Evolutionary conservation across 768 basidiomycete species (phyloP).

Genomic region (Tulasnella sp.): DNA sequence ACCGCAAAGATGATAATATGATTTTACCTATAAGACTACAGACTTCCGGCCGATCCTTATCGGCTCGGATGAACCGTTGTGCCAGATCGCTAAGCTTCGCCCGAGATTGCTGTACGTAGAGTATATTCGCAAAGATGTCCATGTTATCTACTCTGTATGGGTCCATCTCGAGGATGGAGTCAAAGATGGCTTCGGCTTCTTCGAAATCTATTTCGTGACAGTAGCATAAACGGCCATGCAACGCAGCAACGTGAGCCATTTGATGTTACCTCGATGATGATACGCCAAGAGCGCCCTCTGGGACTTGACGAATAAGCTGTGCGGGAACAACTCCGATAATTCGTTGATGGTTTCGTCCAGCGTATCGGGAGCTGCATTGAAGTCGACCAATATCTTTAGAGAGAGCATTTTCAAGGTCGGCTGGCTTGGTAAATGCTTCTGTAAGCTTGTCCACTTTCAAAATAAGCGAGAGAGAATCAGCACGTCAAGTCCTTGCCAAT

Average conservation of each 20-base stretch:
- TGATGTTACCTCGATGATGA: conserved; percentile 63
- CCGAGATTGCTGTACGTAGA: conserved; percentile 87
- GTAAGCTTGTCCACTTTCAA: neutral
- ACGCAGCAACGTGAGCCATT: neutral
- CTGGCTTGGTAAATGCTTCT: conserved; percentile 5
- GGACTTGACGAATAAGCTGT: conserved; percentile 76
- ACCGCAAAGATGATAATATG: neutral
- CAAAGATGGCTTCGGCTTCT: conserved; percentile 75
- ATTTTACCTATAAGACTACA: conserved; percentile 86
- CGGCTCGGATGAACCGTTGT: conserved; percentile 77
- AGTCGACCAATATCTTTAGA: conserved; percentile 77
- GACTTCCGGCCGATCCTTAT: conserved; percentile 90
- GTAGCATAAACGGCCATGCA: neutral
- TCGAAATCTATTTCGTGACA: conserved; percentile 55
- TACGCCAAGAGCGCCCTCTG: conserved; percentile 79
- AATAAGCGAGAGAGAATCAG: neutral
- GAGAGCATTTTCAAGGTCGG: conserved; percentile 58
- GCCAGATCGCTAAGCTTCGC: conserved; percentile 84
- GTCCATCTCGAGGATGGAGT: conserved; percentile 65
- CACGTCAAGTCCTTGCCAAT: conserved; percentile 32
- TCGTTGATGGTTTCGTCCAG: conserved; percentile 74
- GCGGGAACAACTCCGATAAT: conserved; percentile 70
- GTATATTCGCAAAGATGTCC: conserved; percentile 91
- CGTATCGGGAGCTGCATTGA: conserved; percentile 79
- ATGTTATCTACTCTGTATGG: conserved; percentile 90